A percentile compares a stretch with the other conserved stretches of the same genome.
Evolutionary conservation across 2,329 filamentous ascomycete species (phyloP).

Genomic region (Pseudomassariella vexata): DNA sequence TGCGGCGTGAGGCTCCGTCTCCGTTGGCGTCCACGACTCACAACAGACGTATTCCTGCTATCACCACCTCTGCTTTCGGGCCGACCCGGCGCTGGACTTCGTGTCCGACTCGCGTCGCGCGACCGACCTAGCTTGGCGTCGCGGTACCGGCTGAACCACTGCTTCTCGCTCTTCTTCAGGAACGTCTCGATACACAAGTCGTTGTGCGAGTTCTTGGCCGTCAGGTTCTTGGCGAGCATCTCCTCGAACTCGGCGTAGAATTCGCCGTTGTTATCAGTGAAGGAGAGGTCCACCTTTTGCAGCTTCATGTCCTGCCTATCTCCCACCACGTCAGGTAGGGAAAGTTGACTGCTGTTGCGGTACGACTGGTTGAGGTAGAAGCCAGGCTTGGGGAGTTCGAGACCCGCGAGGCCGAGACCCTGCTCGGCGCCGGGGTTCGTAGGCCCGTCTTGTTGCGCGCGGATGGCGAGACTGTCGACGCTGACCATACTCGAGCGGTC

Average conservation of each 20-base stretch:
- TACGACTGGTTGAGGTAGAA: too few species aligned
- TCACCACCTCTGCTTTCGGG: neutral
- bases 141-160: constrained; percentile 57
- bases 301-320: constrained; percentile 57
- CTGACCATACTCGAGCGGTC: too few species aligned
- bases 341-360: too few species aligned
- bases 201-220: constrained; percentile 45
- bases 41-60: neutral
- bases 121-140: constrained; percentile 55
- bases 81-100: too few species aligned
- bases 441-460: neutral
- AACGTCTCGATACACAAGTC: constrained; percentile 61
- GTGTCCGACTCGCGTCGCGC: too few species aligned
- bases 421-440: too few species aligned
- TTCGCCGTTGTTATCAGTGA: constrained; percentile 58
- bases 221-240: constrained; percentile 49
- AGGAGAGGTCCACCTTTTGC: constrained; percentile 64
- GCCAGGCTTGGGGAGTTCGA: too few species aligned
- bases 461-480: too few species aligned
- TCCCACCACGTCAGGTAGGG: constrained; percentile 52
- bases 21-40: constrained; percentile 40
- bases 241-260: constrained; percentile 55
- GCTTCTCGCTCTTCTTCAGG: constrained; percentile 59
- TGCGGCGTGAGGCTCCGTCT: constrained; percentile 52
- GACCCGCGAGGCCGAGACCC: too few species aligned